Evolutionary conservation across 2,329 filamentous ascomycete genomes (phyloP).

Genomic region (Sporothrix inflata): DNA sequence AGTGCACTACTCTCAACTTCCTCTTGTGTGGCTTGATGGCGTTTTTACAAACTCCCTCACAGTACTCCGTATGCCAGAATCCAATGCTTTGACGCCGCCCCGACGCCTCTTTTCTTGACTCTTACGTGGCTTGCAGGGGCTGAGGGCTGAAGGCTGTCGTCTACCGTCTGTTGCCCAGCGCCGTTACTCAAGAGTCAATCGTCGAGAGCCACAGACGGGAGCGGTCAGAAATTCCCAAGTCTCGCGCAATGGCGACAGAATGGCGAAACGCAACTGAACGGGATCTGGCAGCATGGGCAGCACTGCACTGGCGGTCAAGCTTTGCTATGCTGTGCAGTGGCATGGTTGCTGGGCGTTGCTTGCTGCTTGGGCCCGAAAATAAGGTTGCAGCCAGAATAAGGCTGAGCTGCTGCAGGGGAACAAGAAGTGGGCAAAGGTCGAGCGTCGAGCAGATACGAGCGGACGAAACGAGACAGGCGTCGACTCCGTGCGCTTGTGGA

Average conservation of each 20-base stretch:
- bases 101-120: not conserved
- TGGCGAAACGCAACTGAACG: conserved; percentile 3
- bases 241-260: not conserved
- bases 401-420: conserved; percentile 20
- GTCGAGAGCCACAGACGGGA: too few relatives aligned
- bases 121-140: not conserved
- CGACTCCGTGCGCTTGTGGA: not conserved
- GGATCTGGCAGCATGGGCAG: conserved; percentile 9
- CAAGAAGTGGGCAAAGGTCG: not conserved
- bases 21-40: conserved; percentile 5
- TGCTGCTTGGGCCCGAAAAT: not conserved
- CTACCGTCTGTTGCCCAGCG: too few relatives aligned
- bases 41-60: not conserved
- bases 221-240: too few relatives aligned
- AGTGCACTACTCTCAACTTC: not conserved
- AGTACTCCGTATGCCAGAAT: not conserved
- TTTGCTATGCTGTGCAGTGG: not conserved
- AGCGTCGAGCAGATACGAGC: conserved; percentile 7
- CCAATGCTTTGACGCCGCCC: not conserved
- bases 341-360: not conserved
- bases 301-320: conserved; percentile 15
- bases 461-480: conserved; percentile 2
- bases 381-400: conserved; percentile 9
- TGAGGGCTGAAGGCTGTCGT: not conserved
- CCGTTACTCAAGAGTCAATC: too few relatives aligned